These are phyloP conservation scores for Porphyrellus cyaneotinctus DNA, from an alignment of 768 basidiomycete species.

Conservation along the genomic window DNA sequence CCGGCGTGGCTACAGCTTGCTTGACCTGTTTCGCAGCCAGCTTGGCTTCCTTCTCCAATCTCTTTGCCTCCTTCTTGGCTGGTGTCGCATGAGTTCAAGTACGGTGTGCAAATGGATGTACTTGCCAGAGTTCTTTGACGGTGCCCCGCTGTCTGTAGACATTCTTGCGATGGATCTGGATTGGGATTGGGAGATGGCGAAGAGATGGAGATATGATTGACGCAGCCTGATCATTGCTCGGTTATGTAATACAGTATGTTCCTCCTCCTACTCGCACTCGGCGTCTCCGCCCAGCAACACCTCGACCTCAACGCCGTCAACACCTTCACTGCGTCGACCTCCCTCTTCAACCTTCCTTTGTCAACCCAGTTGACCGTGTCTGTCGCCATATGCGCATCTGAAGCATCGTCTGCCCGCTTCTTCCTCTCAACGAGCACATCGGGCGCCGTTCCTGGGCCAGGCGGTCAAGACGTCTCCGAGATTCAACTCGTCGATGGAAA, in stretches of 20 bases:
- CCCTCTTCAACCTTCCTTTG: conserved; percentile 40
- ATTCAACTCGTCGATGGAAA: conserved; percentile 45
- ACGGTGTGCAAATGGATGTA: background rate
- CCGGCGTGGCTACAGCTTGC: conserved; percentile 34
- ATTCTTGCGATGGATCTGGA: conserved; percentile 1
- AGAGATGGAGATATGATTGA: conserved; percentile 21
- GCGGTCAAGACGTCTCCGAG: conserved; percentile 42
- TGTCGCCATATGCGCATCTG: conserved; percentile 44
- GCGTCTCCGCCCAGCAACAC: conserved; percentile 13
- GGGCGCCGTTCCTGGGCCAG: conserved; percentile 33
- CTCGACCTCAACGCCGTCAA: conserved; percentile 37
- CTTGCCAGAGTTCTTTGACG: conserved; percentile 42
- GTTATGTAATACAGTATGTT: background rate
- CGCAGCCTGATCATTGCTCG: background rate
- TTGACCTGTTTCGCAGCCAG: conserved; percentile 61
- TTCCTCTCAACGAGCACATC: conserved; percentile 53
- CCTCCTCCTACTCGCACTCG: background rate
- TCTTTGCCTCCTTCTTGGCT: conserved; percentile 87
- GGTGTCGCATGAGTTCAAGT: conserved; percentile 1
- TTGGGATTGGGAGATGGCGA: background rate
- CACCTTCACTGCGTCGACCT: conserved; percentile 31
- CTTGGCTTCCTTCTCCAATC: conserved; percentile 75
- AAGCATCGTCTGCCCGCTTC: conserved; percentile 43
- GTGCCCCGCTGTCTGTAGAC: conserved; percentile 12
- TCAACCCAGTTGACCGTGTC: conserved; percentile 41